Evolutionary conservation across 768 basidiomycete genomes (phyloP), one percentile per base, ranked within the genome.

Genomic region (Neoboletus magnificus): DNA sequence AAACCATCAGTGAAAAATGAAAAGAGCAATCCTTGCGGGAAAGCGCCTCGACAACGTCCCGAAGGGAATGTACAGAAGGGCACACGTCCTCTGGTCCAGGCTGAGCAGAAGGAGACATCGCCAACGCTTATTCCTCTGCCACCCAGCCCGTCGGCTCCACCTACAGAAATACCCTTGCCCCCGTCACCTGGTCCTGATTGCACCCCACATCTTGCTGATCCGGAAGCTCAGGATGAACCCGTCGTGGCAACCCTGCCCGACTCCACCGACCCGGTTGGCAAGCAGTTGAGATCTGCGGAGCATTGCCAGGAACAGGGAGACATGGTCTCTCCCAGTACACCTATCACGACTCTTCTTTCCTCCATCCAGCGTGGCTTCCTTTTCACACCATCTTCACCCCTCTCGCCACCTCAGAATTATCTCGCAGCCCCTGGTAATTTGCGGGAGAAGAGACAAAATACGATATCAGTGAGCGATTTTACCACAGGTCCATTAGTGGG

Each of bases 351-450:
- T 10, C 77, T 89, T 30, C 71, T 85, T 43, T 73, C 77, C 16
- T 71, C 85, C 3, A 89, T 89, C 52, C 79, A 88, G 59, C 79
- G 77, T 16, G 87, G 86, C 32, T 89, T 89, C 67, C 67, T 84
- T n/a, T 78, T 82, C 60, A 83, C 85, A 4, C 86, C 85, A 16
- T 76, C 74, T n/a, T 77, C 81, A 1, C 83, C 84, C 2, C 73
- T 86, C 36, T 84, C 85, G 2, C 84, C 84, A 18, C 79, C 81
- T 25, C 73, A 79, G 52, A 73, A 76, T 30, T 81, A 83, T 56
- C 57, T 70, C 43, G 52, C 40, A 47, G 33, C 20, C 5, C 39
- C 39, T 7, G 53, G 50, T 18, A 25, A 45, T 13, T 33, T 56
- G 1, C 48, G 16, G 20, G 61, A 55, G 40, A 56, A 55, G 30